Percentiles rank a stretch among this genome's conserved stretches.
Evolutionary conservation across 768 basidiomycete species (phyloP).

Genomic region (Tylopilus rubrobrunneus): DNA sequence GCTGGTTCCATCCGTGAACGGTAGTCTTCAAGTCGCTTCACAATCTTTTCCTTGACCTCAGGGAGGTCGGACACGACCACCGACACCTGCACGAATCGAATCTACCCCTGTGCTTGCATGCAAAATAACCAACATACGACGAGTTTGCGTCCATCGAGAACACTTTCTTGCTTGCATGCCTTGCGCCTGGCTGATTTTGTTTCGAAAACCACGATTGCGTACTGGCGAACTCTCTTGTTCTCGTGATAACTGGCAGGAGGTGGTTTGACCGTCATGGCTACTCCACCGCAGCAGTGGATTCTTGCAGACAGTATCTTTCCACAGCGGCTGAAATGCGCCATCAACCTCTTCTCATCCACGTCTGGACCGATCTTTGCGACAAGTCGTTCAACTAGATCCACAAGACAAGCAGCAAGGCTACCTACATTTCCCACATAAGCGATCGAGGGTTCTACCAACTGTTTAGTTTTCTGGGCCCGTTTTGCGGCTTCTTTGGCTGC

Average conservation of each 20-base stretch:
- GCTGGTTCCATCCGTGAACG: constrained; percentile 12
- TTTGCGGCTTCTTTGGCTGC: constrained; percentile 17
- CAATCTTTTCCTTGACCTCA: constrained; percentile 30
- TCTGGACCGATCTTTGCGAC: constrained; percentile 31
- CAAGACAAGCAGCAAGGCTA: constrained; percentile 1
- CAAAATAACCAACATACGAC: constrained; percentile 34
- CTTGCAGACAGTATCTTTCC: constrained; percentile 19
- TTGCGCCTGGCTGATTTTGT: constrained; percentile 32
- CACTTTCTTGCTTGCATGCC: constrained; percentile 42
- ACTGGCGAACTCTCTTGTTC: constrained; percentile 42
- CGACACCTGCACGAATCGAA: constrained; percentile 21
- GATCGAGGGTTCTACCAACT: constrained; percentile 23
- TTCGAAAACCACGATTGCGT: constrained; percentile 49
- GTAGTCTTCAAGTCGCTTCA: constrained; percentile 23
- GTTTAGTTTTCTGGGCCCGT: constrained; percentile 9
- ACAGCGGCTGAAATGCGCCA: constrained; percentile 20
- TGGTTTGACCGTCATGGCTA: constrained; percentile 26
- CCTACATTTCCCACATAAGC: constrained; percentile 66
- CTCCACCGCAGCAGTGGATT: constrained; percentile 32
- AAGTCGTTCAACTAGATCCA: constrained; percentile 1
- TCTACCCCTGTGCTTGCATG: not conserved
- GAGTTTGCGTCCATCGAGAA: constrained; percentile 37
- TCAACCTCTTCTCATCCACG: constrained; percentile 22
- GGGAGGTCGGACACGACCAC: constrained; percentile 31
- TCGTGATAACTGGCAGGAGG: constrained; percentile 26